A percentile compares a stretch with the other conserved stretches of the same genome.
phyloP scores from a whole-genome alignment of 306 rosid genomes.

The Geum urbanum region DNA sequence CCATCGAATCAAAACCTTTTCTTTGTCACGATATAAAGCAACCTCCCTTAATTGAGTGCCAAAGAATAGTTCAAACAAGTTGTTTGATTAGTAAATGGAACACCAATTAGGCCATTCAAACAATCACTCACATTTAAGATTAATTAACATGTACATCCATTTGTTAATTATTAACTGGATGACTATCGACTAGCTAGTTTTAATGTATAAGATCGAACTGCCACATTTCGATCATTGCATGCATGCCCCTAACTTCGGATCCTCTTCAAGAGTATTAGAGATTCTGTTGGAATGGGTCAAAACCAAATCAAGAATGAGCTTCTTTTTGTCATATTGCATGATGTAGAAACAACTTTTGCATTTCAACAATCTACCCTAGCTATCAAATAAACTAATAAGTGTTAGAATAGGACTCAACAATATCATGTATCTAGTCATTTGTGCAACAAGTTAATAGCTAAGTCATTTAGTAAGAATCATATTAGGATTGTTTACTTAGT shows the following conservation, averaged over 20 bases:
- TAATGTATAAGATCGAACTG: conserved; percentile 2
- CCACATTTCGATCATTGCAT: background rate
- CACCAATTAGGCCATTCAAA: too few species aligned
- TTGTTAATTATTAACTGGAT: background rate
- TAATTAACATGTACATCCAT: background rate
- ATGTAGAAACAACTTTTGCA: background rate
- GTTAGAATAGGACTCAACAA: too few species aligned
- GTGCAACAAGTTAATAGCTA: too few species aligned
- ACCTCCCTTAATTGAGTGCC: conserved; percentile 11
- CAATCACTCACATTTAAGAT: conserved; percentile 10
- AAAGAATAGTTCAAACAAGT: conserved; percentile 40
- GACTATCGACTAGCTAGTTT: background rate
- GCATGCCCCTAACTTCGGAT: conserved; percentile 7
- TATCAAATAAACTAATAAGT: background rate
- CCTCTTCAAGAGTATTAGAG: conserved; percentile 22
- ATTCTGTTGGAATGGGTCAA: conserved; percentile 11
- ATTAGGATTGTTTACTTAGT: too few species aligned
- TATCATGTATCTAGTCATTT: too few species aligned
- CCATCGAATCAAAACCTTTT: conserved; percentile 21
- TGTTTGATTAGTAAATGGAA: background rate
- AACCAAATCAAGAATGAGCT: background rate
- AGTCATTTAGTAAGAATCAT: too few species aligned
- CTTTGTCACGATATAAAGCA: conserved; percentile 24
- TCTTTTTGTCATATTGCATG: background rate
- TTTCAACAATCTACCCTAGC: background rate